Base-by-base conservation (phyloP, 371 early-diverging fungal genomes). In the Nematocida major region DNA sequence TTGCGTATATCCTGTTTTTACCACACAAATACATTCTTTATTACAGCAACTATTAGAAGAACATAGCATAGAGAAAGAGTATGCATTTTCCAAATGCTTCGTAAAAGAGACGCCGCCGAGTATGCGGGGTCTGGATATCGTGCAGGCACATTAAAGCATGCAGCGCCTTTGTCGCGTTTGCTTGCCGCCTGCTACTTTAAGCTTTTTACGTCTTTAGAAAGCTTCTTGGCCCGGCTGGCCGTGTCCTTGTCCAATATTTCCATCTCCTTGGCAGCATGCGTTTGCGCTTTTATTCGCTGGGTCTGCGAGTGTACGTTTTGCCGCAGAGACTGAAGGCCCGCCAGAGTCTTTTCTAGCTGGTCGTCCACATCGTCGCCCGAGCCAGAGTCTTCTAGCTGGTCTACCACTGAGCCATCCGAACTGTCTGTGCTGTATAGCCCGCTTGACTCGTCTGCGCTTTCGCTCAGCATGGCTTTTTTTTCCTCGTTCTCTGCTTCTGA, bases 201-300 rank as follows among this genome's bases (percentile, higher is more conserved):
- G 0, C 63, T 48, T 39, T 73, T 73, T 20, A 62, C 32, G 26
- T 61, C 36, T 53, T 73, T 47, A 24, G 62, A 43, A 20, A 73
- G 62, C 7, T 54, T 28, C n/a, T 73, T 61, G 20, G 76, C 28
- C 51, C 76, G 18, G 36, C 63, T 50, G 3, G 7, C 51, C 22
- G 76, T 73, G 51, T 73, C 76, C 32, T 73, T 65, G 30, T 73
- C 76, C 9, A 73, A 45, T 26, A 73, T 43, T 28, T 26, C 18
- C 76, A 73, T 73, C 43, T 73, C 62, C 43, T 73, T 73, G 47
- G 63, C 32, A 3, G 65, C 63, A 24, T 73, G 76, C 50, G 66
- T 49, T 36, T 73, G 76, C 4, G 76, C 26, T 32, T 65, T 62
- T 7, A 73, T 73, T n/a, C 34, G 11, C 26, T 73, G 39, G 26